Conservation (phyloP, 106 monocot species). For the Narthecium ossifragum region DNA sequence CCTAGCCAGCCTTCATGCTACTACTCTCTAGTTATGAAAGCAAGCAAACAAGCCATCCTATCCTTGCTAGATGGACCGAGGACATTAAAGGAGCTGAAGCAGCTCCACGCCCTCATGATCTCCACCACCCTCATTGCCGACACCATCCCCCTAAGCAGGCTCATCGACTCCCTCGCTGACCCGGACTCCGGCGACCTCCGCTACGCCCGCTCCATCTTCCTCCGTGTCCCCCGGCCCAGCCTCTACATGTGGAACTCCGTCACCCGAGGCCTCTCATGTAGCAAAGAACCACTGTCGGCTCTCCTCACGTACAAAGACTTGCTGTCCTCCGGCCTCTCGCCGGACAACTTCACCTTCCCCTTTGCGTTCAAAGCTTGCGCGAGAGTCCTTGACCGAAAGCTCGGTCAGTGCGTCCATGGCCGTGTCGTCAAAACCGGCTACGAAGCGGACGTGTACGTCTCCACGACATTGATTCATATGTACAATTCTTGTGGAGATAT, state of each 20-base stretch:
- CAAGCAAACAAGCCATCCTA: not conserved
- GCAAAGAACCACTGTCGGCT: not conserved
- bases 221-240: constrained; percentile 5
- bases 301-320: constrained; percentile 16
- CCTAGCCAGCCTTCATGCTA: no score
- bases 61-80: not conserved
- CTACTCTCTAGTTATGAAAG: not conserved
- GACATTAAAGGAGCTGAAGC: not conserved
- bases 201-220: constrained; percentile 25
- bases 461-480: constrained; percentile 17
- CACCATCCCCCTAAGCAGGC: constrained; percentile 14
- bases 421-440: constrained; percentile 15
- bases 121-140: constrained; percentile 15
- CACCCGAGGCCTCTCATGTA: constrained; percentile 14
- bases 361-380: constrained; percentile 28
- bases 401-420: constrained; percentile 17
- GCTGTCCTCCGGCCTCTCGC: constrained; percentile 11
- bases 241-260: constrained; percentile 29
- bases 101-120: not conserved
- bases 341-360: constrained; percentile 53
- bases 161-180: constrained; percentile 22
- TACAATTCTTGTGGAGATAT: constrained; percentile 17
- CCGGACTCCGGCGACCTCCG: not conserved
- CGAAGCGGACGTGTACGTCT: constrained; percentile 23
- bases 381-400: not conserved